phyloP scores from a whole-genome alignment of 2,329 filamentous ascomycete species.

The Pseudonectria buxi region DNA sequence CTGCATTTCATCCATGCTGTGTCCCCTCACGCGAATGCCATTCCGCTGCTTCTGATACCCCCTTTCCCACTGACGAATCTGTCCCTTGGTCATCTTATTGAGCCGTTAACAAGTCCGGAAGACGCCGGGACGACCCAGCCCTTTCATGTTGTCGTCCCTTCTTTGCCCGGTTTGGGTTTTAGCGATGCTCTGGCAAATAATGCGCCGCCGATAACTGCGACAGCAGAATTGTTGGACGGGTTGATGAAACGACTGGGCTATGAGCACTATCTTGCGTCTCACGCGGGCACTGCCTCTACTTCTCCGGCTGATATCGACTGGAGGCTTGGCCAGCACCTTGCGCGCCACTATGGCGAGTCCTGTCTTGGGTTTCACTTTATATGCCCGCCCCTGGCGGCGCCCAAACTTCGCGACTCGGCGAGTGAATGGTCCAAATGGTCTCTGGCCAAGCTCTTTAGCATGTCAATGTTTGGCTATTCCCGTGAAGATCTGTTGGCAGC shows the following conservation, averaged over 20 bases:
- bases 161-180: conserved; percentile 60
- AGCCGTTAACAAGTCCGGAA: conserved; percentile 47
- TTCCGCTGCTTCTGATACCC: conserved; percentile 59
- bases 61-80: conserved; percentile 61
- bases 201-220: conserved; percentile 41
- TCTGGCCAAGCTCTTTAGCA: conserved; percentile 42
- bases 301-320: conserved; percentile 47
- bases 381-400: conserved; percentile 47
- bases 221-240: conserved; percentile 48
- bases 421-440: conserved; percentile 50
- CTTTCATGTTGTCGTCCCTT: conserved; percentile 62
- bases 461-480: conserved; percentile 49
- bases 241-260: conserved; percentile 59
- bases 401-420: conserved; percentile 37
- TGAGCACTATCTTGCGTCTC: conserved; percentile 49
- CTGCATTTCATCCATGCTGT: conserved; percentile 60
- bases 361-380: conserved; percentile 57
- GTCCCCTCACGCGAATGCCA: conserved; percentile 45
- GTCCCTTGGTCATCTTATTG: conserved; percentile 49
- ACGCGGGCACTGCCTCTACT: conserved; percentile 40
- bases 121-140: conserved; percentile 38
- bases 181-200: conserved; percentile 53
- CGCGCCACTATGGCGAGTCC: conserved; percentile 37
- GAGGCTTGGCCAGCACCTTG: conserved; percentile 41
- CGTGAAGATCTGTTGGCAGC: conserved; percentile 43